A percentile compares a stretch with the other conserved stretches of the same genome.
These are phyloP conservation scores for Gracilaria domingensis DNA, from an alignment of 23 red algal genomes.

Conservation along the genomic window DNA sequence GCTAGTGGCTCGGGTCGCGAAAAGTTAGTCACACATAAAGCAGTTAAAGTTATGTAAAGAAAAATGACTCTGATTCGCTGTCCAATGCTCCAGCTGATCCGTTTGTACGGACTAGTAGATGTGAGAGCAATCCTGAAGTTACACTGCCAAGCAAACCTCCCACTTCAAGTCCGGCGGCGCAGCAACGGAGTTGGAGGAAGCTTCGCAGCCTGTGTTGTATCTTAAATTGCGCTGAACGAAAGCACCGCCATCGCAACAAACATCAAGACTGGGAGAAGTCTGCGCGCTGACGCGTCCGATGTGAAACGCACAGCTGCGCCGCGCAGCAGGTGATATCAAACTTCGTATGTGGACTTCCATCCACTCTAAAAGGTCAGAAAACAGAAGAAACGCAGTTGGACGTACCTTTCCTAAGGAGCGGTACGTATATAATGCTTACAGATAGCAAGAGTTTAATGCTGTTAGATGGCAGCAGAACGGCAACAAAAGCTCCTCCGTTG, in stretches of 20 bases:
- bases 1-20: constrained; percentile 2
- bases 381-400: too few relatives aligned
- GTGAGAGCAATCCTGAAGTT: constrained; percentile 57
- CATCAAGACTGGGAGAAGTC: constrained; percentile 55
- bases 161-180: constrained; percentile 61
- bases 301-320: too few relatives aligned
- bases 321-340: too few relatives aligned
- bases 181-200: constrained; percentile 6
- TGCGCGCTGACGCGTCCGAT: too few relatives aligned
- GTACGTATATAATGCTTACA: too few relatives aligned
- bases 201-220: constrained; percentile 53
- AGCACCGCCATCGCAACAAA: constrained; percentile 21
- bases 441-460: too few relatives aligned
- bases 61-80: constrained; percentile 58
- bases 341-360: too few relatives aligned
- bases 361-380: too few relatives aligned
- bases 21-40: constrained; percentile 38
- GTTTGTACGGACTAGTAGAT: constrained; percentile 35
- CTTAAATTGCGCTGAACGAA: constrained; percentile 32
- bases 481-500: too few relatives aligned
- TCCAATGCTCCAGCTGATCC: constrained; percentile 50
- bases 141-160: constrained; percentile 62
- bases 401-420: too few relatives aligned
- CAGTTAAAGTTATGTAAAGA: constrained; percentile 43
- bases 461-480: too few relatives aligned